phyloP scores from a whole-genome alignment of 305 asterid species.

The Fraxinus ornus region DNA sequence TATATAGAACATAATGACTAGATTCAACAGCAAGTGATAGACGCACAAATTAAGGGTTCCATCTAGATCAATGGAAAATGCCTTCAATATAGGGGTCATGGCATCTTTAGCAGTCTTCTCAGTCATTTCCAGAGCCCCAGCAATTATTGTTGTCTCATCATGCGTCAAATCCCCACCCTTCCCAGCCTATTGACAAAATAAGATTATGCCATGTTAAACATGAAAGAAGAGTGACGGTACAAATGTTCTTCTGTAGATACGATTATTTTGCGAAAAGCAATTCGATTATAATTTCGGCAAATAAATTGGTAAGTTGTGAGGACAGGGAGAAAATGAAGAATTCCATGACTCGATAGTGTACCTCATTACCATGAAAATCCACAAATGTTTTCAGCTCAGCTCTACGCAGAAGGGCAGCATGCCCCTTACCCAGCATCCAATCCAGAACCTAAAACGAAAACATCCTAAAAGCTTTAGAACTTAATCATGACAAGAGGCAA shows the following conservation, averaged over 20 bases:
- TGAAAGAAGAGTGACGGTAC: not conserved
- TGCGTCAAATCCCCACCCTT: constrained; percentile 99
- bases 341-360: constrained; percentile 17
- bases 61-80: constrained; percentile 91
- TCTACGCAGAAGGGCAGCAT: constrained; percentile 85
- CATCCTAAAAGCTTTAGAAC: not conserved
- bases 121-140: constrained; percentile 90
- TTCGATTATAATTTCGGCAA: not conserved
- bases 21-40: constrained; percentile 25
- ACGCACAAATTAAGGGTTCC: constrained; percentile 89
- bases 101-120: constrained; percentile 96
- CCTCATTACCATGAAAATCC: constrained; percentile 98
- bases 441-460: constrained; percentile 67
- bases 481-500: not conserved
- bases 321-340: not conserved
- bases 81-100: constrained; percentile 94
- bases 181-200: constrained; percentile 65
- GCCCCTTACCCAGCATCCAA: constrained; percentile 98
- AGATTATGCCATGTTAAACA: constrained; percentile 17
- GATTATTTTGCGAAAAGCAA: constrained; percentile 4
- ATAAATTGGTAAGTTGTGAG: not conserved
- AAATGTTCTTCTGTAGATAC: not conserved
- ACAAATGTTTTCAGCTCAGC: constrained; percentile 97
- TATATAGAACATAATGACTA: not conserved
- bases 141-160: constrained; percentile 96